Evolutionary conservation across 2,329 filamentous ascomycete species (phyloP).

Genomic region (Cercospora citrullina): DNA sequence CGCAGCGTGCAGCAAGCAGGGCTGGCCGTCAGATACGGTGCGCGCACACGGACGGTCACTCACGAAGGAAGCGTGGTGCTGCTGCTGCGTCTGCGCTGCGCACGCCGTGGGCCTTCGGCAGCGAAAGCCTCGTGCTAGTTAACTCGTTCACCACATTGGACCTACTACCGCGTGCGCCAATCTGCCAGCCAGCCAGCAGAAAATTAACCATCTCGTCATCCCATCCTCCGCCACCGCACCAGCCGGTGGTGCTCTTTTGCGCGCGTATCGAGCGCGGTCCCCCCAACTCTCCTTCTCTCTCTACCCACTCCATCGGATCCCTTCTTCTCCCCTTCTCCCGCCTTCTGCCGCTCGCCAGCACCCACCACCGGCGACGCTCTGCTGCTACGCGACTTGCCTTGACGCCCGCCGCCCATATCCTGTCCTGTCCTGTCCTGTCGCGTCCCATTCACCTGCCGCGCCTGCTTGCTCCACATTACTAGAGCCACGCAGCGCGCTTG

Average conservation of each 20-base stretch:
- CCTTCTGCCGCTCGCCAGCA: constrained; percentile 1
- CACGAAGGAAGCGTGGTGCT: not conserved
- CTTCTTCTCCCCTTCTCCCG: constrained; percentile 9
- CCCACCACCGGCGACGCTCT: not conserved
- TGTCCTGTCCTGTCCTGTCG: not conserved
- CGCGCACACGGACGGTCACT: not conserved
- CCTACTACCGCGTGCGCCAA: not conserved
- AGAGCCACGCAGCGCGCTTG: constrained; percentile 1
- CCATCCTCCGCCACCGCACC: not conserved
- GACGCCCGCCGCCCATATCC: not conserved
- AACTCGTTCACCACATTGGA: not conserved
- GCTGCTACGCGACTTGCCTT: not conserved
- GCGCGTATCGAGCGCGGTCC: not conserved
- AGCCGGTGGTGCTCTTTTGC: constrained; percentile 6
- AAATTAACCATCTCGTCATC: not conserved
- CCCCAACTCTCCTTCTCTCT: not conserved
- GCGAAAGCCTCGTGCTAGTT: not conserved
- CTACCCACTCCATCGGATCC: constrained; percentile 13
- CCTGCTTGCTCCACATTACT: constrained; percentile 3
- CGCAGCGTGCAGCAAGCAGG: not conserved
- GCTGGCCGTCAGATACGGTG: not conserved
- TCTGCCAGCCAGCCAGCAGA: not conserved
- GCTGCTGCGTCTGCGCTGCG: not conserved
- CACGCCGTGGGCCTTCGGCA: not conserved
- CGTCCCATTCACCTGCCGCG: not conserved